Evolutionary conservation across 192 early-diverging fungal species (phyloP), one percentile per base, ranked within the genome.

Genomic region (Coemansia sp.): DNA sequence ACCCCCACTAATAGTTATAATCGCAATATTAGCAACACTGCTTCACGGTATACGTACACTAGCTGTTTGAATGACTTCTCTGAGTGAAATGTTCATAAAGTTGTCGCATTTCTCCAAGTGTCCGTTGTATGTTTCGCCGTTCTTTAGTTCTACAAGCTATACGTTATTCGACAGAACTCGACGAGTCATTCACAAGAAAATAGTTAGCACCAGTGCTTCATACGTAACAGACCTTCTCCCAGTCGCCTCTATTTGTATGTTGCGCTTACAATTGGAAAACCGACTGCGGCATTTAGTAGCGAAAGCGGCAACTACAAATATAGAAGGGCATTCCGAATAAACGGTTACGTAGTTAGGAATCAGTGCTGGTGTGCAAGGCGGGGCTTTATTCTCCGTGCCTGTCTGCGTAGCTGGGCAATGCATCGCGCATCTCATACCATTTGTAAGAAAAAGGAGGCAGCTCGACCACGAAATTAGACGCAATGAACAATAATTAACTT

Each of bases 111-210:
- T 94, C 62, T 94, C 93, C 82, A 99, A 89, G 84, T 96, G 94
- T 11, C 97, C 97, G 74, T 96, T 98, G 80, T 95, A 99, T 29
- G 97, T 95, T 77, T 98, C 96, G 74, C 96, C 97, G 77, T 91
- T 95, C 75, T 98, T 98, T 60, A 98, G 77, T 74, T 98, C 97
- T n/a, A 98, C 94, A 62, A 95, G 85, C 86, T 86, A 83, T 67
- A 48, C 5, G 25, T 12, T 5, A 76, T 46, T 39, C 9, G 6
- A 21, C 31, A 60, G 27, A 73, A 15, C 29, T 15, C 27, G 10
- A 11, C 51, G 4, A 41, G 39, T 57, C 17, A 7, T 27, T 14
- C 2, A 6, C 15, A 17, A 31, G 9, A 57, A 21, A 48, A 19
- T 7, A 32, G 55, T 57, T 57, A 57, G 55, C 7, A 32, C 25